These are phyloP conservation scores for Talaromyces sp. DNA, from an alignment of 2,329 filamentous ascomycete species.

Conservation along the genomic window DNA sequence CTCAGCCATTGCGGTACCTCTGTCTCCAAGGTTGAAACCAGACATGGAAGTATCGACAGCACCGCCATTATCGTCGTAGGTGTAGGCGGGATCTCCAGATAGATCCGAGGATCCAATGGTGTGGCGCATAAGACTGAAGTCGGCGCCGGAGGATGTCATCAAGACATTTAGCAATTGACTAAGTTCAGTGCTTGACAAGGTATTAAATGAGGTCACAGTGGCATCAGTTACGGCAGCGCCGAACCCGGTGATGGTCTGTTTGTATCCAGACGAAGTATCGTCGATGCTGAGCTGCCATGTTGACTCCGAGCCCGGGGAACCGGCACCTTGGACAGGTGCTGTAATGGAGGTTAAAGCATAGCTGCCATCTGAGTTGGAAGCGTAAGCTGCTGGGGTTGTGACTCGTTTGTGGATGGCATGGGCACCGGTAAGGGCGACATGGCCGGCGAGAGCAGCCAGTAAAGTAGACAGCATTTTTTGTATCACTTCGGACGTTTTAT, in stretches of 20 bases:
- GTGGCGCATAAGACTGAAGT: conserved; percentile 13
- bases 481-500: neutral
- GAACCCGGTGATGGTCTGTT: conserved; percentile 12
- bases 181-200: neutral
- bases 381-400: conserved; percentile 13
- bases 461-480: conserved; percentile 6
- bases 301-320: neutral
- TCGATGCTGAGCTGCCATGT: conserved; percentile 12
- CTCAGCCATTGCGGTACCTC: conserved; percentile 10
- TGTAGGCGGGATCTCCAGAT: conserved; percentile 12
- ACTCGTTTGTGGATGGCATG: conserved; percentile 8
- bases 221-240: conserved; percentile 14
- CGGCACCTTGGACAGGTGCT: conserved; percentile 7
- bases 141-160: conserved; percentile 10
- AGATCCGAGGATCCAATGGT: conserved; percentile 14
- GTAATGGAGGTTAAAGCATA: conserved; percentile 4
- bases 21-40: conserved; percentile 7
- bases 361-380: conserved; percentile 9
- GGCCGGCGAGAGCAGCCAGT: conserved; percentile 8
- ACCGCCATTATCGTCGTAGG: conserved; percentile 13
- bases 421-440: conserved; percentile 7
- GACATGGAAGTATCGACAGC: neutral
- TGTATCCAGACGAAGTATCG: conserved; percentile 13
- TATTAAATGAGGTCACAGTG: conserved; percentile 13
- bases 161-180: neutral